Evolutionary conservation across 176 grass and related monocot species (phyloP).

Genomic region (Phoenix roebelenii): DNA sequence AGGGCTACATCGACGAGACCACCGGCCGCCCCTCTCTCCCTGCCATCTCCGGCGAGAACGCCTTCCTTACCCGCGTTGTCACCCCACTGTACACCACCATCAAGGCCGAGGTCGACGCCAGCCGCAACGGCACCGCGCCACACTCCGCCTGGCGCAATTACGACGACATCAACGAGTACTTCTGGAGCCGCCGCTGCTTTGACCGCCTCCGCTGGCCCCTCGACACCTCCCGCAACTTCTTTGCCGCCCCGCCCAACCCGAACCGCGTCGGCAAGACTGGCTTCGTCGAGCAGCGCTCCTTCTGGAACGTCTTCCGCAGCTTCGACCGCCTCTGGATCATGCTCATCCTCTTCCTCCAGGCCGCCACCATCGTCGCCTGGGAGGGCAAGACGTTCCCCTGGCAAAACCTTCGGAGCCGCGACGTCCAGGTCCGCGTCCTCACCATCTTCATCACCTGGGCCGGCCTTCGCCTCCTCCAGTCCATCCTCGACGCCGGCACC

Average conservation of each 20-base stretch:
- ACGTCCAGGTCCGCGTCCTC: conserved; percentile 63
- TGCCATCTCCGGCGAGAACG: conserved; percentile 49
- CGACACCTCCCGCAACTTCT: conserved; percentile 38
- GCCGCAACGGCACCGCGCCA: conserved; percentile 57
- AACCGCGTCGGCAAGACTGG: conserved; percentile 82
- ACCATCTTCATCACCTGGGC: conserved; percentile 95
- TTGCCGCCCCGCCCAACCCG: conserved; percentile 23
- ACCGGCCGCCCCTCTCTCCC: conserved; percentile 32
- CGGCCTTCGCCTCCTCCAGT: conserved; percentile 70
- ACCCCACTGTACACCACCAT: conserved; percentile 62
- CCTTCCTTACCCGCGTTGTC: conserved; percentile 60
- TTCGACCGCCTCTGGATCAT: conserved; percentile 88
- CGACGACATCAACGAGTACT: conserved; percentile 96
- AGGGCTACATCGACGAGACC: conserved; percentile 32
- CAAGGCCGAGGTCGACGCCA: conserved; percentile 41
- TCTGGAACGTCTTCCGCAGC: conserved; percentile 94
- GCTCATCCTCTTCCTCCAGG: conserved; percentile 80
- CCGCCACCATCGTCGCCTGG: conserved; percentile 74
- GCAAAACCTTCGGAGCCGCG: conserved; percentile 46
- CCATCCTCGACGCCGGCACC: conserved; percentile 64
- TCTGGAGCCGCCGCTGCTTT: conserved; percentile 67
- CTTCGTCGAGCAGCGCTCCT: conserved; percentile 89
- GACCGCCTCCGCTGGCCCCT: conserved; percentile 61
- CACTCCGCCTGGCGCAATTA: conserved; percentile 95
- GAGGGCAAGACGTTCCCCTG: conserved; percentile 41